Conservation (phyloP, 441 rosid species). For the Arabidopsis hybrid region DNA sequence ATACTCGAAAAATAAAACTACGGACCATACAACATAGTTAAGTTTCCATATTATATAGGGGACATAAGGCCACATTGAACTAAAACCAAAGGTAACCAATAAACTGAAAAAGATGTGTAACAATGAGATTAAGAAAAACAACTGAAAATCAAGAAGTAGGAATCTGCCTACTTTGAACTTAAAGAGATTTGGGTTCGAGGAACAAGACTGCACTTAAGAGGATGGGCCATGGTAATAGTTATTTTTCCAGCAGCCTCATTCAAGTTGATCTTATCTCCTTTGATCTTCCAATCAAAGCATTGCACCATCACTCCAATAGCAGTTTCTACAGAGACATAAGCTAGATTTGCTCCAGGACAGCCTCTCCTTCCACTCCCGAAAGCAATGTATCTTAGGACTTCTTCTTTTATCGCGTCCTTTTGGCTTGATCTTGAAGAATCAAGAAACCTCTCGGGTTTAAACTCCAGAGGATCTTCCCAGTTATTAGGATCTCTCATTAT, state of each 20-base stretch:
- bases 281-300: not conserved
- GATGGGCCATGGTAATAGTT: not conserved
- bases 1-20: too few relatives aligned
- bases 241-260: not conserved
- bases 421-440: not conserved
- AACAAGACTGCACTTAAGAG: not conserved
- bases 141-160: not conserved
- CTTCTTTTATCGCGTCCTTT: not conserved
- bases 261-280: not conserved
- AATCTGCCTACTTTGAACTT: not conserved
- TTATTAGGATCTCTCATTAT: not conserved
- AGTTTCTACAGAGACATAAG: not conserved
- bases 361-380: not conserved
- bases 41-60: too few relatives aligned
- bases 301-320: constrained; percentile 1
- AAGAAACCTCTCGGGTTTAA: not conserved
- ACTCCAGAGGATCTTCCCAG: not conserved
- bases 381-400: not conserved
- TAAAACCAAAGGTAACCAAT: not conserved
- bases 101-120: not conserved
- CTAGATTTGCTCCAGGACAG: not conserved
- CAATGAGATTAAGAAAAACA: not conserved
- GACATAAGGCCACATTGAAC: not conserved
- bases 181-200: not conserved
- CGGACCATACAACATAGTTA: too few relatives aligned